Evolutionary conservation across 164 flowering plant species (phyloP).

Genomic region (Magnolia kwangsiensis): DNA sequence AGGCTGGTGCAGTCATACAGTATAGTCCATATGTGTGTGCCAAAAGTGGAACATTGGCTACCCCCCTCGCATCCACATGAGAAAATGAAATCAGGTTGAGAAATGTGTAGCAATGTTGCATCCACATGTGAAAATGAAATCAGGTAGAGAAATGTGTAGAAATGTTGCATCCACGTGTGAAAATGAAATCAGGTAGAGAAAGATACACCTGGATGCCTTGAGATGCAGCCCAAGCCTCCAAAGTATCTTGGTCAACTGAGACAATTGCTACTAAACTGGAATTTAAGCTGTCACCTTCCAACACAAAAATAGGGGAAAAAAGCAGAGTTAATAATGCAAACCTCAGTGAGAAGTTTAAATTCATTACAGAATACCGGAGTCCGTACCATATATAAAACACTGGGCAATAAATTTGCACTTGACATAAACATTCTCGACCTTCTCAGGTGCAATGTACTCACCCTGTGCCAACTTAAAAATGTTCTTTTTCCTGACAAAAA

Average conservation of each 20-base stretch:
- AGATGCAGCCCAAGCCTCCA: conserved; percentile 75
- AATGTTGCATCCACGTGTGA: not conserved
- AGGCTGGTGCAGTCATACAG: not conserved
- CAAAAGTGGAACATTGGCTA: too few relatives aligned
- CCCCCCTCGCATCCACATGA: not conserved
- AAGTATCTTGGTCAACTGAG: conserved; percentile 62
- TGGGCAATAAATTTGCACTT: conserved; percentile 87
- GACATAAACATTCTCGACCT: conserved; percentile 91
- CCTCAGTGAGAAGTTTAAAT: not conserved
- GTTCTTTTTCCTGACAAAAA: conserved; percentile 78
- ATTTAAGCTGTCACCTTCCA: conserved; percentile 86
- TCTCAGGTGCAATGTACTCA: conserved; percentile 95
- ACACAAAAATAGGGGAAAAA: not conserved
- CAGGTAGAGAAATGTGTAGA: not conserved
- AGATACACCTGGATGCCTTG: conserved; percentile 64
- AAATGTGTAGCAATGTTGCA: too few relatives aligned
- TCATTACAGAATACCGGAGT: not conserved
- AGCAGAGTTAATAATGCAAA: not conserved
- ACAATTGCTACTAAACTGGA: conserved; percentile 81
- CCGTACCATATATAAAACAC: conserved; percentile 89
- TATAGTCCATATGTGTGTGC: too few relatives aligned
- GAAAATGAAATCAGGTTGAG: not conserved
- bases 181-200: not conserved
- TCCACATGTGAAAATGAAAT: not conserved
- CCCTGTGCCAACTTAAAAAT: conserved; percentile 98